These are phyloP conservation scores for Hypsizygus ulmarius DNA, from an alignment of 1,284 basidiomycete genomes.

Conservation along the genomic window DNA sequence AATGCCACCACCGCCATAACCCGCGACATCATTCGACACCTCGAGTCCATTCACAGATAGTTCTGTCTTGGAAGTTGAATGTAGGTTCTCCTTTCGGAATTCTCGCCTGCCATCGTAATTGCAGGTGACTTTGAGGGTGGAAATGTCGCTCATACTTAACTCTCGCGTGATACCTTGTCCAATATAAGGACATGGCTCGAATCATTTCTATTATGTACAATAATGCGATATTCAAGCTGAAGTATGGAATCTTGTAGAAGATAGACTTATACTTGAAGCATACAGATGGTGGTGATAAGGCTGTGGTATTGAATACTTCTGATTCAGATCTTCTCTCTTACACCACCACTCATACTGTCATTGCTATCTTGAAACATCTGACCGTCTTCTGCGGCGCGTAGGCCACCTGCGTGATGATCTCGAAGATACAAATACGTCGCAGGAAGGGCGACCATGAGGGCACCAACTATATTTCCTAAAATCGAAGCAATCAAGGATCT, in stretches of 20 bases:
- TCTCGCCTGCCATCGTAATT: constrained; percentile 55
- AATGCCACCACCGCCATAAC: constrained; percentile 33
- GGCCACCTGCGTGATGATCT: constrained; percentile 42
- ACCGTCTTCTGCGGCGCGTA: constrained; percentile 36
- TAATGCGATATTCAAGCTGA: no score
- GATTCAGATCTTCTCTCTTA: no score
- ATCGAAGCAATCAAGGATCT: constrained; percentile 34
- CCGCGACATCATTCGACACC: constrained; percentile 36
- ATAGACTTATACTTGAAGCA: constrained; percentile 26
- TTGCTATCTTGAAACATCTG: constrained; percentile 4
- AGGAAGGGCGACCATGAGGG: constrained; percentile 56
- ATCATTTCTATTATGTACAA: no score
- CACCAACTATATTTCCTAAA: constrained; percentile 69
- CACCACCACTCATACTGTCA: not conserved
- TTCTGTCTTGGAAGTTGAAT: constrained; percentile 47
- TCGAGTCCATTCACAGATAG: constrained; percentile 38
- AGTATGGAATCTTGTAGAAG: no score
- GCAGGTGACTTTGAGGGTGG: constrained; percentile 74
- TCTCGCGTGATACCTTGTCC: constrained; percentile 49
- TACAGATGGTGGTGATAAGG: no score
- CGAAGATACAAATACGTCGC: constrained; percentile 55
- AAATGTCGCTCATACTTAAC: constrained; percentile 67
- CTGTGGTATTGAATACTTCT: no score
- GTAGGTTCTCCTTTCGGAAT: constrained; percentile 49
- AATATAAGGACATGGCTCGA: constrained; percentile 32